Evolutionary conservation across 768 basidiomycete species (phyloP).

Genomic region (Cystofilobasidium ferigula): DNA sequence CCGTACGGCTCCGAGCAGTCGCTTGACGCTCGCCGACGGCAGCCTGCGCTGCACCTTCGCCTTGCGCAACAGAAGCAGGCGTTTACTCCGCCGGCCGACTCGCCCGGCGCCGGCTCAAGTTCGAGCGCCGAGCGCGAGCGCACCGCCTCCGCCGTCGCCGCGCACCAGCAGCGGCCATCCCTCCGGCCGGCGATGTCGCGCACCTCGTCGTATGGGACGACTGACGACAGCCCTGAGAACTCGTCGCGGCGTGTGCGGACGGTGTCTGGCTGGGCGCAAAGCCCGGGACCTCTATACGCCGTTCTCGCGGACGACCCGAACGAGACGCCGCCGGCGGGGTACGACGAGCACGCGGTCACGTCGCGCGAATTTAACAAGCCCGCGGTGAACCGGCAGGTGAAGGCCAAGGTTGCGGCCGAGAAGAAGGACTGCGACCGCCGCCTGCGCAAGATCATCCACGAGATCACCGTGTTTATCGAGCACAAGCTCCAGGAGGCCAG

Average conservation of each 20-base stretch:
- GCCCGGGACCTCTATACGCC: slow-evolving; percentile 35
- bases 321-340: slow-evolving; percentile 3
- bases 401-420: slow-evolving; percentile 78
- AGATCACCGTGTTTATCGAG: slow-evolving; percentile 89
- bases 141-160: too few relatives aligned
- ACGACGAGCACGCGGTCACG: not conserved
- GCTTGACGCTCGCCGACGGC: not conserved
- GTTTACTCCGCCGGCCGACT: not conserved
- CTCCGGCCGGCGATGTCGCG: slow-evolving; percentile 21
- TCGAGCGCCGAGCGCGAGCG: slow-evolving; percentile 10
- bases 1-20: not conserved
- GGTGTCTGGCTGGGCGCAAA: slow-evolving; percentile 33
- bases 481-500: slow-evolving; percentile 65
- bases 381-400: slow-evolving; percentile 69
- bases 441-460: slow-evolving; percentile 82
- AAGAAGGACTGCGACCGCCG: slow-evolving; percentile 97
- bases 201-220: slow-evolving; percentile 14
- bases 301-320: slow-evolving; percentile 25
- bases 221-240: slow-evolving; percentile 15
- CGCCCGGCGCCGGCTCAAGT: slow-evolving; percentile 1
- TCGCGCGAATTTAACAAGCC: slow-evolving; percentile 22
- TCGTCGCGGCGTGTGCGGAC: not conserved
- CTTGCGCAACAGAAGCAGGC: not conserved
- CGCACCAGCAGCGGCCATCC: not conserved
- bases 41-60: not conserved